Evolutionary conservation across 208 protist species (phyloP).

Genomic region (Trypanosoma congolense): DNA sequence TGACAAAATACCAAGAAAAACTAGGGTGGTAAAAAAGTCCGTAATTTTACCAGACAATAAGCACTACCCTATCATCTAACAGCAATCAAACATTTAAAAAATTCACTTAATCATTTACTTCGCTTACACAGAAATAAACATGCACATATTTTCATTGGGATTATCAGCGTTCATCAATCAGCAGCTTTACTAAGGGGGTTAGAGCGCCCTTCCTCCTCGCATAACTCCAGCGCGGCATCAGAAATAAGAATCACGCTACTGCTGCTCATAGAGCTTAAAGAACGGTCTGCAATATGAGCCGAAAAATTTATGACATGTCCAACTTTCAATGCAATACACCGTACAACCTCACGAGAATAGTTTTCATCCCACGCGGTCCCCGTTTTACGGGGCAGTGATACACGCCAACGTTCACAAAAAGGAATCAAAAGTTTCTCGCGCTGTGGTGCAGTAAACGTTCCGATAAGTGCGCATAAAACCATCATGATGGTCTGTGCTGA

Average conservation of each 20-base stretch:
- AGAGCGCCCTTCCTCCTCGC: background rate
- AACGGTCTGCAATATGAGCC: background rate
- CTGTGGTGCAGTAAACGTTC: background rate
- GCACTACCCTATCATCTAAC: no score
- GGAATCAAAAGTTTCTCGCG: background rate
- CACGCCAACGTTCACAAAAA: slow-evolving; percentile 1
- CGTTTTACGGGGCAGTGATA: background rate
- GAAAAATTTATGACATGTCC: background rate
- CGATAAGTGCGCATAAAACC: background rate
- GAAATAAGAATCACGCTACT: background rate
- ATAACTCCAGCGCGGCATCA: background rate
- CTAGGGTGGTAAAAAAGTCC: no score
- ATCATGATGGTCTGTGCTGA: background rate
- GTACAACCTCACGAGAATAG: background rate
- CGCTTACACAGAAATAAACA: no score
- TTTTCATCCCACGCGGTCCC: slow-evolving; percentile 1
- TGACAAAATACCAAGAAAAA: no score
- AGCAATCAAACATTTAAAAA: no score
- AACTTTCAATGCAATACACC: background rate
- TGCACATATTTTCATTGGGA: no score
- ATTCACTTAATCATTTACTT: no score
- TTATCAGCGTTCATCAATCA: no score
- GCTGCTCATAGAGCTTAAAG: background rate
- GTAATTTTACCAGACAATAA: no score
- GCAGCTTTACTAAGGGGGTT: no score